A percentile compares a stretch with the other conserved stretches of the same genome.
phyloP scores from a whole-genome alignment of 2,329 filamentous ascomycete species.

The Alternaria consortialis region DNA sequence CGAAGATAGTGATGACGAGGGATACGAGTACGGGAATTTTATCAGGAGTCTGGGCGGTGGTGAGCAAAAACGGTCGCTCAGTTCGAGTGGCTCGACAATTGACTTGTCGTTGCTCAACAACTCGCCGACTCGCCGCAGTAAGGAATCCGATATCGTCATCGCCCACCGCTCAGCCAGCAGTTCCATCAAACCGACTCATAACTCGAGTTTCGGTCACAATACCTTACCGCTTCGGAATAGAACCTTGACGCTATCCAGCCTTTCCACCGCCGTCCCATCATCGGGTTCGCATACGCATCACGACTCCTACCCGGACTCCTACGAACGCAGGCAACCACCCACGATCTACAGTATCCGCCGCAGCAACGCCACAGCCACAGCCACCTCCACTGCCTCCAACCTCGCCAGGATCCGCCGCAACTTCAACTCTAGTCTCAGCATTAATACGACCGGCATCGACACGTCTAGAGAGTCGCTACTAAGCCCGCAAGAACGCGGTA shows the following conservation, averaged over 20 bases:
- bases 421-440: no score
- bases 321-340: neutral
- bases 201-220: neutral
- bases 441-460: neutral
- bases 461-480: neutral
- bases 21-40: constrained; percentile 16
- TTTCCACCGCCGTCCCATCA: neutral
- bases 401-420: neutral
- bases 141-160: fast-evolving
- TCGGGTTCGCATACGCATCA: neutral
- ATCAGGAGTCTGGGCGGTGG: neutral
- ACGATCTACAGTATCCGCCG: neutral
- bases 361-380: neutral
- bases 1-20: constrained; percentile 12
- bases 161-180: constrained; percentile 3
- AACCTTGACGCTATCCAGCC: neutral
- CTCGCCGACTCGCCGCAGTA: neutral
- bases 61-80: neutral
- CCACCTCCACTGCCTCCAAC: no score
- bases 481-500: neutral
- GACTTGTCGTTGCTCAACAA: neutral
- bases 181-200: neutral
- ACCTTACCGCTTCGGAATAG: neutral
- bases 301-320: neutral
- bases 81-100: neutral